Evolutionary conservation across 1,284 basidiomycete species (phyloP), one percentile per base, ranked within the genome.

Genomic region (Neonothopanus nambi): DNA sequence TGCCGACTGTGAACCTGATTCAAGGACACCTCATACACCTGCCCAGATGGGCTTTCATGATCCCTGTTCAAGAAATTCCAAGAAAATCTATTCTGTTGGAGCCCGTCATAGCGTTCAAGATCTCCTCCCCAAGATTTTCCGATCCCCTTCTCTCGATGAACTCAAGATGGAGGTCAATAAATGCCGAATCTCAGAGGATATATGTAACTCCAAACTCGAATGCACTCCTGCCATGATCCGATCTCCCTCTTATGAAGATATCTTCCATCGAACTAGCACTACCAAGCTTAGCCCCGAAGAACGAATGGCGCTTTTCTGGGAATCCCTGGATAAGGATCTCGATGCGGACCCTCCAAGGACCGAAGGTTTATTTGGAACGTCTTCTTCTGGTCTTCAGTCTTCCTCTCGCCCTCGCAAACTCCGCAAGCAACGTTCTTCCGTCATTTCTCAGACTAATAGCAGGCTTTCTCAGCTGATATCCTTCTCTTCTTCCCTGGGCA

Each of bases 291-390:
- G 46, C 48, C 59, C 65, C 62, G 61, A 64, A 64, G 61, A 68
- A 44, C 65, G 64, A 17, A 66, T 69, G 63, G 58, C 62, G 3
- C 55, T 62, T 39, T 71, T 72, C 54, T 71, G 70, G 70, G 65
- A 69, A 37, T 58, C 57, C 21, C 50, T 72, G 15, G 69, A 71
- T 53, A 52, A 59, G 9, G 67, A 69, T 45, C 56, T 48, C 36
- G 39, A 55, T n/a, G 26, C 20, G 6, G 44, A 39, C 23, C 18
- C 39, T 8, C 41, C 55, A 4, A 50, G 52, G 24, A 33, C 26
- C 7, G 52, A 38, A 23, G 35, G 46, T 28, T 37, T 47, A 13
- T 24, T 48, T 11, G 45, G 45, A 17, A 48, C 41, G 9, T n/a
- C 37, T 45, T 18, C 17, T 18, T 39, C 35, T 18, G 47, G 38